phyloP scores from a whole-genome alignment of 768 basidiomycete species.

The Boletus rubroflammeus region DNA sequence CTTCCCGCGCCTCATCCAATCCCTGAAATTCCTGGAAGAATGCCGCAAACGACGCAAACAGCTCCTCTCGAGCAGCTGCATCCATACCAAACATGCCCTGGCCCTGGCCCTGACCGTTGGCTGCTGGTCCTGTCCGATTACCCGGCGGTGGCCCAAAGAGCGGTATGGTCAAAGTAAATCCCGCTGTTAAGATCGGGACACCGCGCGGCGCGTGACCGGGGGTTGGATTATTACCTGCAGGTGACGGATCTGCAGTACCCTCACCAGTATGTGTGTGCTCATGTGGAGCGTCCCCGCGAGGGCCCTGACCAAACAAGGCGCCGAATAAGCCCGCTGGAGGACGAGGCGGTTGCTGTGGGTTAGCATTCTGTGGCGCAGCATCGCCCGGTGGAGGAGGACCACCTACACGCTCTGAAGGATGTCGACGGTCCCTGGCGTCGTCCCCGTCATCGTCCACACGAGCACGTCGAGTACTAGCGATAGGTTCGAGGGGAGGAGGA shows the following conservation, averaged over 20 bases:
- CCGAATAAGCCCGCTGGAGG: constrained; percentile 22
- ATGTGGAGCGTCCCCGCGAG: constrained; percentile 13
- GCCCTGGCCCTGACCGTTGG: constrained; percentile 1
- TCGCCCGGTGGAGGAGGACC: constrained; percentile 23
- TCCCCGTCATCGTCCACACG: constrained; percentile 63
- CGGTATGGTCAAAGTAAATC: constrained; percentile 36
- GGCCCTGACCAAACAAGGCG: constrained; percentile 24
- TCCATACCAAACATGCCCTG: constrained; percentile 18
- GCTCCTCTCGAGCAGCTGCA: constrained; percentile 18
- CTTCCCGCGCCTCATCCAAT: constrained; percentile 45
- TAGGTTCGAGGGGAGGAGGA: constrained; percentile 32
- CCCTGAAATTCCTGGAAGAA: constrained; percentile 29
- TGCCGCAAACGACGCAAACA: constrained; percentile 25
- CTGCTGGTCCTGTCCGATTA: constrained; percentile 4
- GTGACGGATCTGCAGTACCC: constrained; percentile 16
- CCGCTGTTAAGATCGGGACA: constrained; percentile 25
- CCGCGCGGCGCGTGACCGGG: constrained; percentile 21
- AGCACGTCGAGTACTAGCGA: constrained; percentile 42
- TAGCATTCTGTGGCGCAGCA: constrained; percentile 21
- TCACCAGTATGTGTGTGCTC: constrained; percentile 30
- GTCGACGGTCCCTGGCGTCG: constrained; percentile 56
- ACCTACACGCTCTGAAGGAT: constrained; percentile 57
- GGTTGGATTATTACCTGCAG: constrained; percentile 21
- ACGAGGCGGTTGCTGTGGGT: constrained; percentile 20
- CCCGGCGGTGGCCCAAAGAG: constrained; percentile 23